Evolutionary conservation across 2,329 filamentous ascomycete species (phyloP).

Genomic region (Arthrobotrys sinensis): DNA sequence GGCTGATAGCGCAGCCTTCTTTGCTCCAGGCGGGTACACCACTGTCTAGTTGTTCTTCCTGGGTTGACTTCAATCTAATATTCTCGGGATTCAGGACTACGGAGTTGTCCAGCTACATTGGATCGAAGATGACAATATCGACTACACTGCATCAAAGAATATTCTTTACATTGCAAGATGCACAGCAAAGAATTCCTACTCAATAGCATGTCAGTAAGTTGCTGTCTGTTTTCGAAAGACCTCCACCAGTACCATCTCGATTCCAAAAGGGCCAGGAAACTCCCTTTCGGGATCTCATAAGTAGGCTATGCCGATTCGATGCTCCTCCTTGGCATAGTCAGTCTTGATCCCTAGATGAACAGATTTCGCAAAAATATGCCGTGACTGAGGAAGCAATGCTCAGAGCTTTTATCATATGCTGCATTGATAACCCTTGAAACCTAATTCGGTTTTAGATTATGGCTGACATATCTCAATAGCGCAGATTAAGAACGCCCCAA

Average conservation of each 20-base stretch:
- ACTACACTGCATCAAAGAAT: constrained; percentile 88
- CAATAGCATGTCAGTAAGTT: constrained; percentile 83
- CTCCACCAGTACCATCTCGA: constrained; percentile 33
- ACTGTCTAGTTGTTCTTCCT: background rate
- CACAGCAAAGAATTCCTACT: constrained; percentile 84
- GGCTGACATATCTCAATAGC: constrained; percentile 72
- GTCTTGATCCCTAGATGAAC: constrained; percentile 72
- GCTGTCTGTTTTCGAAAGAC: constrained; percentile 47
- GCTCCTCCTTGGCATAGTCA: constrained; percentile 73
- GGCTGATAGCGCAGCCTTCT: constrained; percentile 93
- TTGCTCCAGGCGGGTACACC: constrained; percentile 63
- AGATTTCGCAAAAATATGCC: constrained; percentile 52
- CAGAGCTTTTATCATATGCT: constrained; percentile 45
- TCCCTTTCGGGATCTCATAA: constrained; percentile 67
- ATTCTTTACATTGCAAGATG: constrained; percentile 93
- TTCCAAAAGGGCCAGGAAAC: constrained; percentile 67
- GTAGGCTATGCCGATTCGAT: constrained; percentile 74
- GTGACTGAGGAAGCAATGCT: constrained; percentile 52
- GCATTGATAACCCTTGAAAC: constrained; percentile 60
- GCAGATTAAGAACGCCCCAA: constrained; percentile 64
- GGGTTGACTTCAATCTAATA: constrained; percentile 29
- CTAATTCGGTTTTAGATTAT: constrained; percentile 34
- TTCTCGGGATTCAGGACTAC: constrained; percentile 82
- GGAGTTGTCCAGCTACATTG: constrained; percentile 98
- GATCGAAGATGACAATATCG: constrained; percentile 93